phyloP scores from a whole-genome alignment of 2,329 filamentous ascomycete species.

The Aureobasidium sp. region DNA sequence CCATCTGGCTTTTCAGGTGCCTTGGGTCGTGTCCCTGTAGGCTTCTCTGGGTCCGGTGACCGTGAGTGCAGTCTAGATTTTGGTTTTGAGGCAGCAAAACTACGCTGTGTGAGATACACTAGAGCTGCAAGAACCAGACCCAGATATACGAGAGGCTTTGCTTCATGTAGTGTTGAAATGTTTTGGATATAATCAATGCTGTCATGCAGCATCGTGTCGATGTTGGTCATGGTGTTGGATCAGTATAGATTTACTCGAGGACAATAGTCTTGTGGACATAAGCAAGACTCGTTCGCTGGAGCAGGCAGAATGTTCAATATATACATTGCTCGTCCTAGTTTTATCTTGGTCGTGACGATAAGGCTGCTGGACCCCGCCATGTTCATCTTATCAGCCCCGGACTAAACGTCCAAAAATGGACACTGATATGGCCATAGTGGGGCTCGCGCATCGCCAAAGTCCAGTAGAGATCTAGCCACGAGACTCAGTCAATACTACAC shows the following conservation, averaged over 20 bases:
- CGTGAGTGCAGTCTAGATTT: conserved; percentile 11
- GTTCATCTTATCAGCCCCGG: conserved; percentile 3
- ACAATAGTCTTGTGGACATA: not conserved
- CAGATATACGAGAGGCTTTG: conserved; percentile 7
- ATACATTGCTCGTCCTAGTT: not conserved
- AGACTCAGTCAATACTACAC: not conserved
- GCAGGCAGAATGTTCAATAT: not conserved
- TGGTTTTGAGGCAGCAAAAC: not conserved
- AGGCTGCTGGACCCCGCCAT: conserved; percentile 5
- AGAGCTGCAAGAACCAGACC: conserved; percentile 1
- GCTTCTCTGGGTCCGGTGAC: conserved; percentile 43
- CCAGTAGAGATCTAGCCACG: not conserved
- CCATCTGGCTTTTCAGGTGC: conserved; percentile 37
- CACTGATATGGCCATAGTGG: conserved; percentile 5
- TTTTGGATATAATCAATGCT: not conserved
- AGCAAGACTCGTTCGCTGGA: not conserved
- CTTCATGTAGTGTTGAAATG: not conserved
- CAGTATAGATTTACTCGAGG: not conserved
- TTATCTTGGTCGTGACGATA: conserved; percentile 5
- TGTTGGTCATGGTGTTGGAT: not conserved
- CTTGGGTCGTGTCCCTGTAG: conserved; percentile 25
- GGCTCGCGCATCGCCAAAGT: not conserved
- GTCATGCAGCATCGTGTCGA: not conserved
- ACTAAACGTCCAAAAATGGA: conserved; percentile 1
- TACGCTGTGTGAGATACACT: not conserved